These are phyloP conservation scores for Colletotrichum siamense DNA, from an alignment of 2,329 filamentous ascomycete genomes.

Conservation along the genomic window DNA sequence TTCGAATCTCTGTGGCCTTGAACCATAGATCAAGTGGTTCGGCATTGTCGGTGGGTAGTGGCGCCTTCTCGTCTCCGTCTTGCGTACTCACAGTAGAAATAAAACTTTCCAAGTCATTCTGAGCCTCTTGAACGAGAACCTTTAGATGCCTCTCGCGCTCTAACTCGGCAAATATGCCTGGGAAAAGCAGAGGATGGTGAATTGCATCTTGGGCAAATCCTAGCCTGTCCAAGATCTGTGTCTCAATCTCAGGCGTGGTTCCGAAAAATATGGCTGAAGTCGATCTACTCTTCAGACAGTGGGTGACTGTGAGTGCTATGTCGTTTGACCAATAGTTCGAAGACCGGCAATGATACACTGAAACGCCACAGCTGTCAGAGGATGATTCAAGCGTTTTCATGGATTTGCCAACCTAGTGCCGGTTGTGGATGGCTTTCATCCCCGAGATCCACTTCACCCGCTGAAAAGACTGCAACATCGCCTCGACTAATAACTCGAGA, in stretches of 20 bases:
- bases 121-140: conserved; percentile 26
- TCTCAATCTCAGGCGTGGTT: neutral
- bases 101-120: conserved; percentile 24
- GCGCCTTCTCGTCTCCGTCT: neutral
- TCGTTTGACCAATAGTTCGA: neutral
- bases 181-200: conserved; percentile 30
- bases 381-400: too few relatives aligned
- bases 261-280: neutral
- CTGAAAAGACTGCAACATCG: too few relatives aligned
- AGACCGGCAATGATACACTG: neutral
- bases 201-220: neutral
- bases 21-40: conserved; percentile 27
- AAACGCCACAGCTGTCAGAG: neutral
- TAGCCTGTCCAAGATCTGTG: neutral
- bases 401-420: too few relatives aligned
- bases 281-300: neutral
- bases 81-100: neutral
- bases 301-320: neutral
- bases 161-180: conserved; percentile 35
- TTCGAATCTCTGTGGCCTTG: conserved; percentile 28
- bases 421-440: too few relatives aligned
- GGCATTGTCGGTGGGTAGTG: conserved; percentile 1
- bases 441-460: too few relatives aligned
- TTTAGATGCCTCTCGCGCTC: conserved; percentile 31
- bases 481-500: too few relatives aligned